Percentiles rank a stretch among this genome's conserved stretches.
Evolutionary conservation across 2,329 filamentous ascomycete species (phyloP).

Genomic region (Camillea tinctor): DNA sequence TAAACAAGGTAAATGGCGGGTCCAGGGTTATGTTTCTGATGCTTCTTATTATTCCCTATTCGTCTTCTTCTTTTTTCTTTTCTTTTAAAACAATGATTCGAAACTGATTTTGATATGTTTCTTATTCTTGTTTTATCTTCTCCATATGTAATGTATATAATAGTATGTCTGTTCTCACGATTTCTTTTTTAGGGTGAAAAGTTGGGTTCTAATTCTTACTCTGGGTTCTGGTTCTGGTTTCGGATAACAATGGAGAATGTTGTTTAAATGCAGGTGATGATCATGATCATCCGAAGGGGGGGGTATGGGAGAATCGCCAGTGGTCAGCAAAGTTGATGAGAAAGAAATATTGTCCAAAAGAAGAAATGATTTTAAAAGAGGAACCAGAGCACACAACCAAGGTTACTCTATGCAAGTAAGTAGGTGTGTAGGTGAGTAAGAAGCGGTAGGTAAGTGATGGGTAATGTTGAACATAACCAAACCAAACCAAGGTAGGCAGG

Average conservation of each 20-base stretch:
- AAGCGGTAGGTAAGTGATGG: too few relatives aligned
- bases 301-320: not conserved
- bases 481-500: too few relatives aligned
- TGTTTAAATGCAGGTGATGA: not conserved
- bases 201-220: not conserved
- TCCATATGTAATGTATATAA: too few relatives aligned
- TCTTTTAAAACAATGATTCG: too few relatives aligned
- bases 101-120: too few relatives aligned
- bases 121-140: not conserved
- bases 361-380: not conserved
- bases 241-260: not conserved
- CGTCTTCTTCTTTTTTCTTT: not conserved
- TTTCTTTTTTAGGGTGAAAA: too few relatives aligned
- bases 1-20: not conserved
- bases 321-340: not conserved
- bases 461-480: too few relatives aligned
- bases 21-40: not conserved
- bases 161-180: too few relatives aligned
- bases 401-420: too few relatives aligned
- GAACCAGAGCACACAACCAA: too few relatives aligned
- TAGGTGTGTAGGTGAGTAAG: not conserved
- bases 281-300: not conserved
- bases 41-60: not conserved
- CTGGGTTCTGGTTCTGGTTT: not conserved
- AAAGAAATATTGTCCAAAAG: not conserved